Base-by-base conservation (phyloP, 768 basidiomycete genomes). In the Amanita exitialis region DNA sequence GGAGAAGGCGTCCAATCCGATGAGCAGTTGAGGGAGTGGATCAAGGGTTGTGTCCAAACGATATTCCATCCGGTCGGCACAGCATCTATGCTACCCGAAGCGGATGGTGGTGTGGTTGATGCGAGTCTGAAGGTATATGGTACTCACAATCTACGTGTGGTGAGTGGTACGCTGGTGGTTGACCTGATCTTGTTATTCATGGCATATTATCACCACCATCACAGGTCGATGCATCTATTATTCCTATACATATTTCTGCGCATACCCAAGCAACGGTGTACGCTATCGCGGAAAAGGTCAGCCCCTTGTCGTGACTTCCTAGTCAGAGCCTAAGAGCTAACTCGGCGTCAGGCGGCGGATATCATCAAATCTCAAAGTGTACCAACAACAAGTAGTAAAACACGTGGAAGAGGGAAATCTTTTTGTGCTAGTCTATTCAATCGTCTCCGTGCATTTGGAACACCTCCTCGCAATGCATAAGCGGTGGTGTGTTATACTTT, bases 81-180 rank as follows among this genome's bases (percentile, higher is more conserved):
- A 1, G 57, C 60, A 0, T 54, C 62, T 8, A 66, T 70, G 66
- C 49, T 66, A 10, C 66, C 68, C 1, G 42, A 35, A 25, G 52
- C 53, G 16, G 44, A 58, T 9, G 69, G 68, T 7, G 61, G 62
- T 32, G 61, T 61, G 12, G 62, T 63, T 6, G 61, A 62, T 48
- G 9, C 56, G 0, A 32, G 54, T 13, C 49, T 62, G 42, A 48
- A 27, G 18, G 59, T 62, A 3, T 61, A 62, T 35, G 61, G 58
- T 37, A 61, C 60, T 10, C 23, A 37, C 0, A 61, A 59, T 43
- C 23, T 61, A 5, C 56, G 58, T 9, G 55, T 61, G 32, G 60
- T 61, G 7, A 37, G 56, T 50, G 16, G 20, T 0, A 9, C 7
- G 10, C 12, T 16, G 10, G 32, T 13, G 12, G 32, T 12, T 30